Evolutionary conservation across 2,329 filamentous ascomycete genomes (phyloP), one percentile per base, ranked within the genome.

Genomic region (Daldinia sp.): DNA sequence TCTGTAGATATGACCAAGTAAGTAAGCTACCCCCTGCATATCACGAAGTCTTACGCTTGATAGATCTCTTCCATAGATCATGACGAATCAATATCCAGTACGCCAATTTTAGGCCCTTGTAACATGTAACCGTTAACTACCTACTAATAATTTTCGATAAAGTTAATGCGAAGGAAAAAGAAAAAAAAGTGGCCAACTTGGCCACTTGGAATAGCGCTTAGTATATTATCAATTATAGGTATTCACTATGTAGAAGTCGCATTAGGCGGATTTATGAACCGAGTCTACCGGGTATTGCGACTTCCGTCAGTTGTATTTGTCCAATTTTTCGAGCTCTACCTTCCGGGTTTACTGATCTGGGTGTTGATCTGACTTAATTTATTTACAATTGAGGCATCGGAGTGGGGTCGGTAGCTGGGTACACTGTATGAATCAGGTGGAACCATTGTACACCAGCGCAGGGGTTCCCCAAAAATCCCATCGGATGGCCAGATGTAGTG

Each of bases 261-360:
- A 17, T 29, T 23, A n/a, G 13, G 32, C 61, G 61, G 61, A 15
- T 58, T 58, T 19, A 25, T 32, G 34, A 59, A 47, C 61, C 61
- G 56, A 25, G 23, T 52, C 27, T 53, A 15, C 56, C 49, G 48
- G 27, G 11, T 21, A 23, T 6, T 25, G 25, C 27, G 29, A 47
- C 47, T 39, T 56, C 55, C 50, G 35, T 34, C 39, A 43, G n/a
- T 53, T 49, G 19, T 59, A 56, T 63, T 59, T 25, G 61, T 52
- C 51, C 25, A 41, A 50, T 60, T 57, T 45, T 56, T 49, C 56
- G 56, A 57, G 27, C n/a, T 41, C 41, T 60, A 61, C 52, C 52
- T 54, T 64, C 61, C 61, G 61, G 48, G 25, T 43, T 64, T 61
- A 63, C 63, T 66, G 59, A 63, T 63, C 32, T 59, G 27, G 58